phyloP scores from a whole-genome alignment of 192 early-diverging fungal species.

The Dissophora globulifera region DNA sequence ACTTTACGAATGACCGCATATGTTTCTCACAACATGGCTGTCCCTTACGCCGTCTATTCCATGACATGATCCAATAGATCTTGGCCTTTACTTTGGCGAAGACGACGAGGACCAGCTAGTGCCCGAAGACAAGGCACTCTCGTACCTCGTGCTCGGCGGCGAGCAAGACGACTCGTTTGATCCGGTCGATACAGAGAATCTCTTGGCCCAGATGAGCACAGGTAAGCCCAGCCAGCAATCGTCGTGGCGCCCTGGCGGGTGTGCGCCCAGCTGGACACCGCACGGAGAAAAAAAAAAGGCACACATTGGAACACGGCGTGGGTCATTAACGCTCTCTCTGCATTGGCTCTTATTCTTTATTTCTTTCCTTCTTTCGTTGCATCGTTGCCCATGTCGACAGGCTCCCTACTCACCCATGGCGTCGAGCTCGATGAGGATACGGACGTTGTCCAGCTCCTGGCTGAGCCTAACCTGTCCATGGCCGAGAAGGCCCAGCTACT shows the following conservation, averaged over 20 bases:
- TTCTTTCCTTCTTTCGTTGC: too few relatives aligned
- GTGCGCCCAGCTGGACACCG: too few relatives aligned
- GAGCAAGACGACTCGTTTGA: slow-evolving; percentile 49
- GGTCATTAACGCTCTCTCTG: neutral
- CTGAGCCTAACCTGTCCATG: slow-evolving; percentile 29
- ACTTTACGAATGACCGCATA: too few relatives aligned
- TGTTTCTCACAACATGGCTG: too few relatives aligned
- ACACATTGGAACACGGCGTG: too few relatives aligned
- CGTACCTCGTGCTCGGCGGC: slow-evolving; percentile 32
- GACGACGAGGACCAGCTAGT: slow-evolving; percentile 51
- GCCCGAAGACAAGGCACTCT: slow-evolving; percentile 49
- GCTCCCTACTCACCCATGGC: slow-evolving; percentile 22
- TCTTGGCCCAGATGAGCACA: slow-evolving; percentile 45
- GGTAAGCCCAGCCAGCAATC: slow-evolving; percentile 1
- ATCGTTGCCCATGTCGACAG: too few relatives aligned
- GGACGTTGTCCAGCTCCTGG: slow-evolving; percentile 37
- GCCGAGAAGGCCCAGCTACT: slow-evolving; percentile 31
- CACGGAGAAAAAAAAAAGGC: neutral
- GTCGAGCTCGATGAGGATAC: slow-evolving; percentile 47
- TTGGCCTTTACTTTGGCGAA: slow-evolving; percentile 51
- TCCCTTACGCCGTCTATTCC: neutral
- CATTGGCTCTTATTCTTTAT: too few relatives aligned
- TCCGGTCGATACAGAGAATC: slow-evolving; percentile 42
- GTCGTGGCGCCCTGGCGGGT: too few relatives aligned
- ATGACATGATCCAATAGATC: slow-evolving; percentile 23